Conservation (phyloP, 2,329 filamentous ascomycete genomes). For the Capronia epimyces region DNA sequence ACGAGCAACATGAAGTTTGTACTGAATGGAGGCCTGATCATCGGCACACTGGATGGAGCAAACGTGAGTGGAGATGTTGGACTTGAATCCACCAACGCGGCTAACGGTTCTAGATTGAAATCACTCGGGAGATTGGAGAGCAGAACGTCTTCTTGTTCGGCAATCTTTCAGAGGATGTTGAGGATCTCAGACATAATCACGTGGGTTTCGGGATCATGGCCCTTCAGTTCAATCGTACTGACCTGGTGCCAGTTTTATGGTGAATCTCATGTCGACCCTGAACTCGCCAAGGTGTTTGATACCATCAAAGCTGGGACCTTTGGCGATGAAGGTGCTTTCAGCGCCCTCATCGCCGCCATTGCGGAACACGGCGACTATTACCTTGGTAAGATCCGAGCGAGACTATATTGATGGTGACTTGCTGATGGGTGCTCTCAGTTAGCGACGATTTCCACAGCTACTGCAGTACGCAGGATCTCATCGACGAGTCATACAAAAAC, state of each 20-base stretch:
- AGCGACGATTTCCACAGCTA: constrained; percentile 97
- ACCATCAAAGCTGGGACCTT: constrained; percentile 76
- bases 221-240: background rate
- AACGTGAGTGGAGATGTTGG: constrained; percentile 48
- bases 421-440: constrained; percentile 43
- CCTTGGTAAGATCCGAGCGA: constrained; percentile 42
- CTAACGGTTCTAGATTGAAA: constrained; percentile 66
- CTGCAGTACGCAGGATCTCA: constrained; percentile 79
- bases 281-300: constrained; percentile 75
- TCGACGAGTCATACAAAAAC: constrained; percentile 87
- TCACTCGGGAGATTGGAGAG: constrained; percentile 92
- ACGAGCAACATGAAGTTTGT: constrained; percentile 99
- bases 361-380: constrained; percentile 95
- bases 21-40: constrained; percentile 92
- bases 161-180: constrained; percentile 90
- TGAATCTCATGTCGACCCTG: constrained; percentile 67
- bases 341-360: constrained; percentile 76
- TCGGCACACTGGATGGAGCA: constrained; percentile 94
- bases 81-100: background rate
- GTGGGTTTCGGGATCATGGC: background rate
- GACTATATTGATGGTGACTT: background rate
- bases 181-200: constrained; percentile 87
- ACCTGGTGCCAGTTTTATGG: constrained; percentile 56
- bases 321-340: constrained; percentile 71
- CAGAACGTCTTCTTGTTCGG: constrained; percentile 98